Percentiles rank a stretch among this genome's conserved stretches.
Conservation (phyloP, 2,329 filamentous ascomycete species). For the Penicillium sp. region DNA sequence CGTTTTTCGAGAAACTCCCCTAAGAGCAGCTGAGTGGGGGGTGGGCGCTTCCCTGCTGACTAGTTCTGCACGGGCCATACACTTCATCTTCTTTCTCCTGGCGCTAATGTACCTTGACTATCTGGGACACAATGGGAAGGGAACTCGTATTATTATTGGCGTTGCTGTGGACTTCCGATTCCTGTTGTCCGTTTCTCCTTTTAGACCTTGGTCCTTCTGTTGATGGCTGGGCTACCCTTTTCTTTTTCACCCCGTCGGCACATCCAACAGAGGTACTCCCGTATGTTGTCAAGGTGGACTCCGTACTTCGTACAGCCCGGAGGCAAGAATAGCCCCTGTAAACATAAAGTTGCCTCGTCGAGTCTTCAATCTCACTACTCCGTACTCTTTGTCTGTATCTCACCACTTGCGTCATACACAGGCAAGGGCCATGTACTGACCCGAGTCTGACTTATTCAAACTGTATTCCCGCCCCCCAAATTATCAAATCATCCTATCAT, state of each 20-base stretch:
- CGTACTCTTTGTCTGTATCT: not conserved
- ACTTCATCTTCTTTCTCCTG: slow-evolving; percentile 14
- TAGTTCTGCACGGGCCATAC: slow-evolving; percentile 11
- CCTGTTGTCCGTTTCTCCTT: not conserved
- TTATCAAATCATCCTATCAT: not conserved
- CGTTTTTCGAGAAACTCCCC: slow-evolving; percentile 7
- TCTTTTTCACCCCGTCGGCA: not conserved
- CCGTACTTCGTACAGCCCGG: not conserved
- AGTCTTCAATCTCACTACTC: slow-evolving; percentile 2
- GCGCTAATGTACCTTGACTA: slow-evolving; percentile 11
- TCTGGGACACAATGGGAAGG: not conserved
- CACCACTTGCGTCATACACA: slow-evolving; percentile 11
- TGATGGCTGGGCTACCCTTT: slow-evolving; percentile 3
- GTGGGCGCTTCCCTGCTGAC: slow-evolving; percentile 7
- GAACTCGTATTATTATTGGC: not conserved
- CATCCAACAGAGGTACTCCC: not conserved
- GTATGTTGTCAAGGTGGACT: no score
- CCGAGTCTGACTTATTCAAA: slow-evolving; percentile 2
- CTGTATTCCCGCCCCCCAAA: not conserved
- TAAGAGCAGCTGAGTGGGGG: not conserved
- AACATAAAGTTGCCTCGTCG: slow-evolving; percentile 1
- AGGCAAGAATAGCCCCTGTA: not conserved
- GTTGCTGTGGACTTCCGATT: not conserved
- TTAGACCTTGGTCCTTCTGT: not conserved
- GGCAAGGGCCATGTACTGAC: slow-evolving; percentile 8